Evolutionary conservation across 1,284 basidiomycete genomes (phyloP).

Genomic region (Bondarzewia mesenterica): DNA sequence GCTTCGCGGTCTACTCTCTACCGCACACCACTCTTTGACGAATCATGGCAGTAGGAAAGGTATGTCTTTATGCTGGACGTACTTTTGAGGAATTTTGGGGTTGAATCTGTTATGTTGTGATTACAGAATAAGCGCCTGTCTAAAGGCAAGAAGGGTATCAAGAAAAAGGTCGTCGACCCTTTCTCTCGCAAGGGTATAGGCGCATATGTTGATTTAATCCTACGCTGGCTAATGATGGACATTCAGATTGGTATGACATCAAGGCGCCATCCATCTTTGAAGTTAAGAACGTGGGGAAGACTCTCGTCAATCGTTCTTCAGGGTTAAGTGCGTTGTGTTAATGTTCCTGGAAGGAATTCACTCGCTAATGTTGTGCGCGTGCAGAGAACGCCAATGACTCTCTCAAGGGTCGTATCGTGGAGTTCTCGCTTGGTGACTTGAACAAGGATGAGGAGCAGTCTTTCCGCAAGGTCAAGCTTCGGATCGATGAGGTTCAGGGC

Average conservation of each 20-base stretch:
- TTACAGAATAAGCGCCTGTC: constrained; percentile 94
- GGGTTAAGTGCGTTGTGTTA: constrained; percentile 79
- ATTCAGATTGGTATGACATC: constrained; percentile 96
- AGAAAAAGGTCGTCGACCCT: constrained; percentile 99
- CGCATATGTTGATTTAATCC: background rate
- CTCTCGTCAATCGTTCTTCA: constrained; percentile 96
- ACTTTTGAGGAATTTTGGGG: background rate
- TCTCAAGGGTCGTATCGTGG: constrained; percentile 94
- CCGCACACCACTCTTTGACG: constrained; percentile 31
- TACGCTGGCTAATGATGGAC: constrained; percentile 3
- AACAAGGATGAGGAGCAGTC: constrained; percentile 99
- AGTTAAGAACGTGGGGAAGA: constrained; percentile 96
- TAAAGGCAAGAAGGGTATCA: constrained; percentile 99
- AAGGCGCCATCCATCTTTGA: constrained; percentile 99
- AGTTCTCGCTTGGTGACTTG: constrained; percentile 95
- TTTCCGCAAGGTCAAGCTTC: constrained; percentile 99
- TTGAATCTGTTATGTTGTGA: background rate
- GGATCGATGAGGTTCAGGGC: constrained; percentile 96
- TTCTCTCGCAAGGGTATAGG: constrained; percentile 95
- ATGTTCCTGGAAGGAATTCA: background rate
- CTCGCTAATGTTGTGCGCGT: constrained; percentile 6
- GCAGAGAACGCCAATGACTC: constrained; percentile 98
- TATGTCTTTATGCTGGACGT: no score
- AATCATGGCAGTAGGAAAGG: constrained; percentile 91
- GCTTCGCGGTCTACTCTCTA: constrained; percentile 36